Evolutionary conservation across 2,329 filamentous ascomycete genomes (phyloP), one percentile per base, ranked within the genome.

Genomic region (Sclerotiophoma versabilis): DNA sequence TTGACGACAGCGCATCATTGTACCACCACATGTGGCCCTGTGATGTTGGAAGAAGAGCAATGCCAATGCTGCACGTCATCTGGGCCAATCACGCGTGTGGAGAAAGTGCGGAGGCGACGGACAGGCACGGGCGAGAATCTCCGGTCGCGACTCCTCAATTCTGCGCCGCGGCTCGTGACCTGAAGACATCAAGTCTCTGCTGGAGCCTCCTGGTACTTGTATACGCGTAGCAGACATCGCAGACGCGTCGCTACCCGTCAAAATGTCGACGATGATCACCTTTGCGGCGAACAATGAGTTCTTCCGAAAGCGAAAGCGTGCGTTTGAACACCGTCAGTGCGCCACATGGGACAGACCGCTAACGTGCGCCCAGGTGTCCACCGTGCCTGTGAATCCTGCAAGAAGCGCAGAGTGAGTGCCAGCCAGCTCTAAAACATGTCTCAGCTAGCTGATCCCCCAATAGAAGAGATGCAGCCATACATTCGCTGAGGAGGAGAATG

Each of bases 261-360:
- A 50, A 9, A 76, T 77, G 75, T 75, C 74, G 38, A 74, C 70
- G 20, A 76, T 77, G 68, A 76, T 76, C 50, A 79, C 75, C 23
- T 79, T 79, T 53, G 75, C 76, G 22, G 75, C 76, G n/a, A 76
- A 77, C 49, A 77, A 76, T 61, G 75, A 77, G 55, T 75, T 75
- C 62, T 77, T 77, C 63, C 63, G 76, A 55, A 79, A 79, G 62
- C 71, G 76, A 39, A 78, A 77, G 58, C 69, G 76, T 72, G 59
- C 55, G 67, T 64, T 20, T 45, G 59, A 57, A 54, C 50, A 45
- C 51, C 38, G 59, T 61, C 57, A 56, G 50, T 54, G 54, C 61
- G 58, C 59, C 43, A 44, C 44, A 39, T 56, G 47, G 37, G 41
- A 54, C 57, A 61, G 44, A 46, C 54, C 57, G 60, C 69, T 72